Conservation (phyloP, 1,284 basidiomycete species). For the Afroboletus lepidellus region DNA sequence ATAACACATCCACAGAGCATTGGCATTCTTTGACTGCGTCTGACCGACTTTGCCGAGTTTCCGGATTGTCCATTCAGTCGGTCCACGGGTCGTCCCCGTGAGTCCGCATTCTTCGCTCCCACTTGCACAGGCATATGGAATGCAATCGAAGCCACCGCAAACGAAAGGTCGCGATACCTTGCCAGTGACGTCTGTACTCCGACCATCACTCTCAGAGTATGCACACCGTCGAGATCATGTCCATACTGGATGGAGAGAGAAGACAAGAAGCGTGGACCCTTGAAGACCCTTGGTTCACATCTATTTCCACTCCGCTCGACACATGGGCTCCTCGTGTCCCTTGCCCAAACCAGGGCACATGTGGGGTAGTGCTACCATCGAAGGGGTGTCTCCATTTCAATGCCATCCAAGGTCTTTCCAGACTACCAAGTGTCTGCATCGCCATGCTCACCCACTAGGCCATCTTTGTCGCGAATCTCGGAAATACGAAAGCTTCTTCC, state of each 20-base stretch:
- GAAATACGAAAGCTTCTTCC: constrained; percentile 4
- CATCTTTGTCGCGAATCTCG: no score
- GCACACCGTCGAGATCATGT: background rate
- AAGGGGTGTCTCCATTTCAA: background rate
- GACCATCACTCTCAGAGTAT: background rate
- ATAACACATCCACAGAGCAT: background rate
- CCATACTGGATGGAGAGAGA: background rate
- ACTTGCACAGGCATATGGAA: background rate
- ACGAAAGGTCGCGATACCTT: background rate
- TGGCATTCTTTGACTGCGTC: background rate
- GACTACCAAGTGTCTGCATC: no score
- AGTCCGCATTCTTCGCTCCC: constrained; percentile 7
- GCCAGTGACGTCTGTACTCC: background rate
- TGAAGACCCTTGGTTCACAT: background rate
- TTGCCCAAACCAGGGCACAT: constrained; percentile 3
- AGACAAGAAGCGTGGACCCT: background rate
- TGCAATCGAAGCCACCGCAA: background rate
- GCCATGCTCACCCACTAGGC: no score
- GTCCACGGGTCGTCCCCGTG: background rate
- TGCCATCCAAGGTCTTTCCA: background rate
- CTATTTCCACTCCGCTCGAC: background rate
- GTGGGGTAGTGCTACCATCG: background rate
- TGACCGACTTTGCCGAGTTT: background rate
- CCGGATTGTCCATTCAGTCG: no score
- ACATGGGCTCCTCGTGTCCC: constrained; percentile 15